Percentiles rank a stretch among this genome's conserved stretches.
These are phyloP conservation scores for Geum urbanum DNA, from an alignment of 306 rosid species.

Conservation along the genomic window DNA sequence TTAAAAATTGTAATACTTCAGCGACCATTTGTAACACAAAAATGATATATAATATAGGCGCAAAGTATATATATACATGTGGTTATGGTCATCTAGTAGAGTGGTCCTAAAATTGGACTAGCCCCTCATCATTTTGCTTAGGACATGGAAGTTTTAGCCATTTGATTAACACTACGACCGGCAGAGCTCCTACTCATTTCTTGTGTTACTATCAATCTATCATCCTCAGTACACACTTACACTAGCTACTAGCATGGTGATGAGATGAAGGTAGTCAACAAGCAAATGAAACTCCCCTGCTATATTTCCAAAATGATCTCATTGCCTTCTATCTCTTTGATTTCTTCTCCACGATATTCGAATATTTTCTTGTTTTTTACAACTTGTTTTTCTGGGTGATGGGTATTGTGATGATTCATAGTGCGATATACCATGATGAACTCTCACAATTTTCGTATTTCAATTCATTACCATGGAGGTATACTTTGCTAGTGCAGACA, in stretches of 20 bases:
- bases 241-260: slow-evolving; percentile 15
- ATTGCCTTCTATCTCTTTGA: slow-evolving; percentile 29
- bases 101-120: slow-evolving; percentile 1
- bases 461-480: slow-evolving; percentile 6
- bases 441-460: neutral
- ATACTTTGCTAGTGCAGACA: neutral
- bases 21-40: neutral
- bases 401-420: slow-evolving; percentile 1
- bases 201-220: slow-evolving; percentile 40
- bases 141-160: slow-evolving; percentile 38
- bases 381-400: slow-evolving; percentile 1
- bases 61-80: neutral
- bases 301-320: slow-evolving; percentile 37
- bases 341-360: slow-evolving; percentile 15
- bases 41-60: neutral
- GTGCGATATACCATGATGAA: slow-evolving; percentile 1
- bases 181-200: slow-evolving; percentile 59
- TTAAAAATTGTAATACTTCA: too few species aligned
- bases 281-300: slow-evolving; percentile 43
- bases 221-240: slow-evolving; percentile 31
- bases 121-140: slow-evolving; percentile 47
- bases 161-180: slow-evolving; percentile 60
- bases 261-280: slow-evolving; percentile 57
- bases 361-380: slow-evolving; percentile 18
- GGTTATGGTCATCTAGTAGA: slow-evolving; percentile 18